Percentiles rank a stretch among this genome's conserved stretches.
Conservation (phyloP, 208 protist genomes). For the Herpetomonas muscarum region DNA sequence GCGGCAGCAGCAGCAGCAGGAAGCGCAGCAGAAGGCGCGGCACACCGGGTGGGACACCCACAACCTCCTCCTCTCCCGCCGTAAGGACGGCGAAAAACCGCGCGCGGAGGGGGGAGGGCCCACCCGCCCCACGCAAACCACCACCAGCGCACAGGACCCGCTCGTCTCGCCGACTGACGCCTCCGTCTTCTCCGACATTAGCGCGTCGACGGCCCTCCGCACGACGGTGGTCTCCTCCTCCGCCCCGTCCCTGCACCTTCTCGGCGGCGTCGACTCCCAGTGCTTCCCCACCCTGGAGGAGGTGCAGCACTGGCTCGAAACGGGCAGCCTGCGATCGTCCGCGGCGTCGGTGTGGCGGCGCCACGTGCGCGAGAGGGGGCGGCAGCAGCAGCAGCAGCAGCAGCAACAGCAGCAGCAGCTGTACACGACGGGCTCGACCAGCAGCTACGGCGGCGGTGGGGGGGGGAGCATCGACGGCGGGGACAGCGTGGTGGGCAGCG, state of each 20-base stretch:
- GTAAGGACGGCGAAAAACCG: neutral
- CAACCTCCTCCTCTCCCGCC: neutral
- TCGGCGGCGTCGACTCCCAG: constrained; percentile 15
- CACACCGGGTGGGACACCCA: neutral
- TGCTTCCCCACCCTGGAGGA: constrained; percentile 34
- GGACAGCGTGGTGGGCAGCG: constrained; percentile 11
- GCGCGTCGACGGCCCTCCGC: neutral
- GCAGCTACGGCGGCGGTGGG: constrained; percentile 12
- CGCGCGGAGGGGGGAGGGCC: neutral
- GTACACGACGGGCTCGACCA: too few species aligned
- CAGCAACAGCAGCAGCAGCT: constrained; percentile 16
- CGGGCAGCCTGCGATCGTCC: constrained; percentile 2
- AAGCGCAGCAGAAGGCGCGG: neutral
- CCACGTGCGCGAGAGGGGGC: constrained; percentile 12
- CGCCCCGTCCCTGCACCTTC: constrained; percentile 10
- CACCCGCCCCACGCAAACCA: too few species aligned
- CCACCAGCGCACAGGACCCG: too few species aligned
- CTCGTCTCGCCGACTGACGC: neutral
- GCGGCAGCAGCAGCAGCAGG: constrained; percentile 8
- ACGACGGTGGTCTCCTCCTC: neutral
- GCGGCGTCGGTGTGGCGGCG: neutral
- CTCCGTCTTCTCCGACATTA: neutral
- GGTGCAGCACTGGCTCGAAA: constrained; percentile 17
- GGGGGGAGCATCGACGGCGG: constrained; percentile 13
- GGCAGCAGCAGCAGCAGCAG: constrained; percentile 12